Evolutionary conservation across 139 green algal species (phyloP).

Genomic region (Nannochloris sp.): DNA sequence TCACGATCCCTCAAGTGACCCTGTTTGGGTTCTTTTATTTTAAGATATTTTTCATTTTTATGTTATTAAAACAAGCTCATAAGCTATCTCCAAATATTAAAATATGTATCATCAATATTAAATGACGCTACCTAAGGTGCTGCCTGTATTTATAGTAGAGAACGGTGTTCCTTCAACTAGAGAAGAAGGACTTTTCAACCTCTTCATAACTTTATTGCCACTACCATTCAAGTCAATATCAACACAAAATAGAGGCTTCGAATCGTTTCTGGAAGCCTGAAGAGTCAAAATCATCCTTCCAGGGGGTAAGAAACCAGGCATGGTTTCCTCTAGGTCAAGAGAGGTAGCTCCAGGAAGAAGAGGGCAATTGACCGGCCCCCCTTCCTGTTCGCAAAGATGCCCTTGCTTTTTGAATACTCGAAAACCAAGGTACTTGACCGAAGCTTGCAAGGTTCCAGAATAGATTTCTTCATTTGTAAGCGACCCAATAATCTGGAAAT

Average conservation of each 20-base stretch:
- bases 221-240: not conserved
- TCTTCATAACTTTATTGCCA: too few species aligned
- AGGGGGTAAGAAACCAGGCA: slow-evolving; percentile 2
- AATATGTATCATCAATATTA: too few species aligned
- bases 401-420: not conserved
- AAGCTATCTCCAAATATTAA: too few species aligned
- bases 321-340: not conserved
- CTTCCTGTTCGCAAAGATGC: not conserved
- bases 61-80: too few species aligned
- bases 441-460: not conserved
- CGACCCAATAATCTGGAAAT: not conserved
- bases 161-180: too few species aligned
- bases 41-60: too few species aligned
- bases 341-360: not conserved
- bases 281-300: not conserved
- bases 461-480: not conserved
- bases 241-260: not conserved
- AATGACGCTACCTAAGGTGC: too few species aligned
- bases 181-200: too few species aligned
- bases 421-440: not conserved
- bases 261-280: not conserved
- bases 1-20: too few species aligned
- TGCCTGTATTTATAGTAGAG: too few species aligned
- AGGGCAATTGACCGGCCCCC: not conserved
- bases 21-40: too few species aligned